A percentile compares a stretch with the other conserved stretches of the same genome.
Conservation (phyloP, 139 green algal genomes). For the Closterium sp. region DNA sequence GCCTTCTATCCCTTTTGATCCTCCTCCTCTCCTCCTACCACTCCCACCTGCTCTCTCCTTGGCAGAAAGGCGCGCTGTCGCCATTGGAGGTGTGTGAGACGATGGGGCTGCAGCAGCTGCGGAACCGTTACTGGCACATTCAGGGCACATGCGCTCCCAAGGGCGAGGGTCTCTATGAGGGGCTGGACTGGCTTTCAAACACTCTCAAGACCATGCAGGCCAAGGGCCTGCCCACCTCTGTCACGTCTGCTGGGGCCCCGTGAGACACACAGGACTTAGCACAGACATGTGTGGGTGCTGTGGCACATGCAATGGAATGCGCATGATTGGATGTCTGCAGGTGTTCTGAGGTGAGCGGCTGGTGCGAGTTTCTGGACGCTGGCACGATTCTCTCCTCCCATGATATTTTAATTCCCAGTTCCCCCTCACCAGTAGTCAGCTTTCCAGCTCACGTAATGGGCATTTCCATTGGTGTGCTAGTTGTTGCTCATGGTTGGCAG, state of each 20-base stretch:
- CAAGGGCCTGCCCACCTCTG: slow-evolving; percentile 30
- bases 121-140: slow-evolving; percentile 84
- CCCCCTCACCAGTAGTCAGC: too few species aligned
- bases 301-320: background rate
- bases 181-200: slow-evolving; percentile 81
- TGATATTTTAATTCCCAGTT: background rate
- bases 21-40: background rate
- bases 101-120: slow-evolving; percentile 79
- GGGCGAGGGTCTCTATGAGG: slow-evolving; percentile 94
- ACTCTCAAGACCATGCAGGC: slow-evolving; percentile 62
- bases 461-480: too few species aligned
- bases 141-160: slow-evolving; percentile 69
- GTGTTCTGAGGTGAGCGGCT: background rate
- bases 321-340: background rate
- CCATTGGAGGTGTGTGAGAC: slow-evolving; percentile 81
- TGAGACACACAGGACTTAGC: background rate
- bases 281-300: background rate
- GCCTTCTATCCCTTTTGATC: background rate
- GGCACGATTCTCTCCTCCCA: background rate
- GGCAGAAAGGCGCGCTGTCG: slow-evolving; percentile 61
- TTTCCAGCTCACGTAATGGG: too few species aligned
- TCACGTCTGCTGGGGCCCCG: slow-evolving; percentile 3
- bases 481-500: too few species aligned
- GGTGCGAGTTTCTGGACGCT: background rate
- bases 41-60: background rate